These are phyloP conservation scores for Neurospora pannonica DNA, from an alignment of 495 filamentous ascomycete species.

Conservation along the genomic window DNA sequence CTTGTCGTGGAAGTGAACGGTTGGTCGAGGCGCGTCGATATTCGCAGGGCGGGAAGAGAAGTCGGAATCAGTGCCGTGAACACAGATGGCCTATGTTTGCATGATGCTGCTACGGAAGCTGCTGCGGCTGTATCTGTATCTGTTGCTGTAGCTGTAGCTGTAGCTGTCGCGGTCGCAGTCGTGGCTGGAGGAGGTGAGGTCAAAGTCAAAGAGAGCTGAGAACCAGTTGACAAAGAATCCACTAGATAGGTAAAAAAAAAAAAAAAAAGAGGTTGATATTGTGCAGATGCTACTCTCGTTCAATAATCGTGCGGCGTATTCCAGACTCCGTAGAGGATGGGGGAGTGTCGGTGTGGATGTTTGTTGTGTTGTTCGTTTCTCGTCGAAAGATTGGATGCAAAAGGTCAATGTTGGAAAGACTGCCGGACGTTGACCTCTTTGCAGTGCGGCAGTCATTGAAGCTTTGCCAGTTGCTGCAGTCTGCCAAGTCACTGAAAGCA, in stretches of 20 bases:
- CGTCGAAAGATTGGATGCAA: neutral
- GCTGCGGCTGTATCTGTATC: neutral
- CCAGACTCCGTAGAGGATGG: neutral
- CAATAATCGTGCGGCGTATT: neutral
- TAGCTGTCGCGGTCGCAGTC: neutral
- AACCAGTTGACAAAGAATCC: neutral
- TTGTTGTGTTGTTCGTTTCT: neutral
- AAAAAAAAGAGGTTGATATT: neutral
- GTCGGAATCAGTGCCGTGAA: neutral
- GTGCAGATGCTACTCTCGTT: neutral
- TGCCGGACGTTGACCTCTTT: neutral
- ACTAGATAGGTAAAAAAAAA: neutral
- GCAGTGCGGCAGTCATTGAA: neutral
- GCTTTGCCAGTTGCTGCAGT: neutral
- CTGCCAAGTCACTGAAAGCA: neutral
- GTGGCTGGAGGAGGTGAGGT: neutral
- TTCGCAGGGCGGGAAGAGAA: neutral
- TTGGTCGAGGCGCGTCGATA: neutral
- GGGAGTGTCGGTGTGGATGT: neutral
- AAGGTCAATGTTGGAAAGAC: neutral
- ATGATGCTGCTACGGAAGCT: neutral
- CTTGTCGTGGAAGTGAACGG: neutral
- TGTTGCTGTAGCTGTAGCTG: neutral
- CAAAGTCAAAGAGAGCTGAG: neutral
- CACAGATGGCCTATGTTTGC: neutral